Evolutionary conservation across 768 basidiomycete species (phyloP), one percentile per base, ranked within the genome.

Genomic region (Solioccasus polychromus): DNA sequence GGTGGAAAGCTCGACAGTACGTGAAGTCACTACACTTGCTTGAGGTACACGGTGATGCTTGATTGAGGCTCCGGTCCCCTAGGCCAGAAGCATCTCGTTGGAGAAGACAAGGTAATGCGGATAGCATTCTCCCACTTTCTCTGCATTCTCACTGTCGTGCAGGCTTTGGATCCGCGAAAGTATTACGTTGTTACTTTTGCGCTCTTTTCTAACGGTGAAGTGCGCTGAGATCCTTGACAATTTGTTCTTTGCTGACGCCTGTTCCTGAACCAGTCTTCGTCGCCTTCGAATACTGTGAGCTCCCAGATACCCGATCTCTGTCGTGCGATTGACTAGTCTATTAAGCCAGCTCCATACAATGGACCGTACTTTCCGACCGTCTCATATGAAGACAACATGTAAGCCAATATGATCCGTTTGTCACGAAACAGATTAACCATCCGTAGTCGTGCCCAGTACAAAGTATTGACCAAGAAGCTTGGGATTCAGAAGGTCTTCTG

Each of bases 321-420:
- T 17, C 30, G 11, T 20, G 28, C 14, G 8, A 34, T 54, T 17
- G 58, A 23, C 14, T 25, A 8, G 26, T 22, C 17, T 42, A 19
- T 30, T 25, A 35, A 81, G 79, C 74, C 79, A 8, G 53, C 62
- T 7, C 79, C 79, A 0, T 76, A 77, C 61, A 79, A 80, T 45
- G 79, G 79, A 0, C 78, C 79, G 4, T 80, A 77, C 55, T 81
- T 80, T 49, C 79, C 79, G 10, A 64, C 64, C 4, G 69, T 80
- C 8, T 74, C 77, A 15, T 80, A 80, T 51, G 72, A 76, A 53
- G 79, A 80, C 44, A 82, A 82, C 54, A 72, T 79, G 79, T 77
- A 43, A 61, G 70, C 26, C 25, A 6, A n/a, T n/a, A n/a, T n/a
- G n/a, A n/a, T n/a, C n/a, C n/a, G n/a, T n/a, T n/a, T n/a, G 15